Conservation (phyloP, 1,284 basidiomycete genomes). For the Neonothopanus nambi region DNA sequence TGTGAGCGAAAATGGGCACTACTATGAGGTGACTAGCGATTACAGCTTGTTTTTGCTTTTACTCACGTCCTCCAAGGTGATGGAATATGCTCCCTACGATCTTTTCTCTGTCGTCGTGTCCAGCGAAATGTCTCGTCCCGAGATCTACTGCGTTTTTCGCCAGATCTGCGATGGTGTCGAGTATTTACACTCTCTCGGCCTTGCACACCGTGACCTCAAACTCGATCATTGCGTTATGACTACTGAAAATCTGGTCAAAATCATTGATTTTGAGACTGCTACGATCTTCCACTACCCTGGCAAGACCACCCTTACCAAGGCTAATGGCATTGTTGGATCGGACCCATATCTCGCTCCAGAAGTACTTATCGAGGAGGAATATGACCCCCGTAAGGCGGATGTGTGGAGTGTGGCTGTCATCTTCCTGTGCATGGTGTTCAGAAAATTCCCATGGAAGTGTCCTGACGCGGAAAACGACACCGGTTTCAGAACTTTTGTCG, state of each 20-base stretch:
- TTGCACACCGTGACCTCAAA: too few relatives aligned
- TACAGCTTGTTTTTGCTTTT: neutral
- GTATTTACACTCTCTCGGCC: constrained; percentile 85
- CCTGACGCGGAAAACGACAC: constrained; percentile 93
- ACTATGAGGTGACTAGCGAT: constrained; percentile 79
- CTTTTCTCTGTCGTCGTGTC: constrained; percentile 99
- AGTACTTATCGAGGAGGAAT: constrained; percentile 69
- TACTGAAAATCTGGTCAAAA: too few relatives aligned
- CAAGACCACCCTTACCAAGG: too few relatives aligned
- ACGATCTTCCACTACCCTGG: too few relatives aligned
- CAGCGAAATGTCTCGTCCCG: constrained; percentile 95
- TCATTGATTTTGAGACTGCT: too few relatives aligned
- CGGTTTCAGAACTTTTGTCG: too few relatives aligned
- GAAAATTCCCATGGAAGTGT: constrained; percentile 99
- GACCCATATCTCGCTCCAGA: too few relatives aligned
- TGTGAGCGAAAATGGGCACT: constrained; percentile 96
- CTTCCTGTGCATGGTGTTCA: constrained; percentile 98
- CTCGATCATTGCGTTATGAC: too few relatives aligned
- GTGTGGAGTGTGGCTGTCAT: constrained; percentile 99
- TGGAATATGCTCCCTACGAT: constrained; percentile 99
- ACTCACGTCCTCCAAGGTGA: constrained; percentile 62
- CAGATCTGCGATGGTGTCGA: constrained; percentile 99
- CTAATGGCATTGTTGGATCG: too few relatives aligned
- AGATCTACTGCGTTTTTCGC: constrained; percentile 98
- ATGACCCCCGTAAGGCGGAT: constrained; percentile 97